These are phyloP conservation scores for Corylus heterophylla DNA, from an alignment of 306 rosid species.

Conservation along the genomic window DNA sequence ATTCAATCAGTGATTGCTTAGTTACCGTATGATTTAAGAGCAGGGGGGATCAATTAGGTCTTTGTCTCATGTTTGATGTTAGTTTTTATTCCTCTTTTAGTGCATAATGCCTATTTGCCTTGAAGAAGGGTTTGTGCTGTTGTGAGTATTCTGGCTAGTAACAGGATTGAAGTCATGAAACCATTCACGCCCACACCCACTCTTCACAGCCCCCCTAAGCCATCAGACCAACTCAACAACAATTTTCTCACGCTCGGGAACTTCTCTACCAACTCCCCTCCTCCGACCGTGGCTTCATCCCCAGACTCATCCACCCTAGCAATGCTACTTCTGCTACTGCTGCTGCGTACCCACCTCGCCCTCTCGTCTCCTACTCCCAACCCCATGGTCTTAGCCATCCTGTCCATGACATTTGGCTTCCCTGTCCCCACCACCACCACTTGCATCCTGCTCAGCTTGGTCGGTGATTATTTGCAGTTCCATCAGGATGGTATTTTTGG, in stretches of 20 bases:
- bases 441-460: slow-evolving; percentile 27
- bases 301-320: slow-evolving; percentile 40
- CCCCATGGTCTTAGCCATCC: slow-evolving; percentile 34
- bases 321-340: not conserved
- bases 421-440: slow-evolving; percentile 24
- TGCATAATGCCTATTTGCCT: too few species aligned
- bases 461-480: too few species aligned
- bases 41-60: too few species aligned
- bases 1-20: too few species aligned
- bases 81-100: too few species aligned
- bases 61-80: too few species aligned
- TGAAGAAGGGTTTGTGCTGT: too few species aligned
- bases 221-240: slow-evolving; percentile 31
- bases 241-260: slow-evolving; percentile 22
- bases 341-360: slow-evolving; percentile 33
- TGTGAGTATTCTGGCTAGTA: too few species aligned
- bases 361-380: slow-evolving; percentile 31
- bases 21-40: too few species aligned
- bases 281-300: slow-evolving; percentile 46
- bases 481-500: too few species aligned
- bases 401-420: slow-evolving; percentile 35
- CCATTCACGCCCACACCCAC: slow-evolving; percentile 8
- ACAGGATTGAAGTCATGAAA: too few species aligned
- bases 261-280: slow-evolving; percentile 56
- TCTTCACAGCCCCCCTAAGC: slow-evolving; percentile 13